Base-by-base conservation (phyloP, 2,329 filamentous ascomycete species). In the Trichophyton benhamiae region DNA sequence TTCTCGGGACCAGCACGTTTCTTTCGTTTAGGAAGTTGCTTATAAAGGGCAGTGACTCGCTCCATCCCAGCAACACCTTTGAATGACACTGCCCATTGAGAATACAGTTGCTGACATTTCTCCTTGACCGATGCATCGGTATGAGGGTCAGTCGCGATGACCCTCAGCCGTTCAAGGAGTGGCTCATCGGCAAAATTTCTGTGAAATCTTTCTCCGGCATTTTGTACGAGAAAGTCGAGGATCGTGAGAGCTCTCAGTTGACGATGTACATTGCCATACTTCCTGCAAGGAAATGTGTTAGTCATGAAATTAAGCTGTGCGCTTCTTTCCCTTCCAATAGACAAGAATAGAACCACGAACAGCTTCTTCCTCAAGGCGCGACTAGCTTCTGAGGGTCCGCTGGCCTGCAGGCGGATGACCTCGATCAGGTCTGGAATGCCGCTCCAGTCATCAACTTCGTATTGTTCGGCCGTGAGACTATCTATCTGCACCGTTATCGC, bases 311-410 rank as follows among this genome's bases (percentile, higher is more conserved):
- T 30, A 6, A 30, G 5, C 6, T 7, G 27, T 30, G 6, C 27
- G 6, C 27, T 30, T 30, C 27, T 30, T 30, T 30, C 27, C 27
- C 27, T n/a, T 22, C 41, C 15, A 59, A 48, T 11, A 44, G 20
- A 33, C 11, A 33, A 9, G 15, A n/a, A 36, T 25, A 36, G 46
- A 53, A 60, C 38, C 53, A 11, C 64, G 72, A 83, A 86, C 81
- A 99, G 83, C 79, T 97, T 97, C 83, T 99, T 99, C 63, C 94
- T 85, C 68, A 99, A 83, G 57, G 94, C 91, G 70, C 94, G 85
- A 60, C 92, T 90, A 63, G 91, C 91, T 78, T 99, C 94, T 11
- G 84, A 83, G 1, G 94, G 90, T 0, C 94, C 94, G 5, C 88
- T 88, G 27, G 83, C 81, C 75, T 99, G 94, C 63, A 99, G 84